These are phyloP conservation scores for Vitis hybrid DNA, from an alignment of 177 flowering plant genomes.

Conservation along the genomic window DNA sequence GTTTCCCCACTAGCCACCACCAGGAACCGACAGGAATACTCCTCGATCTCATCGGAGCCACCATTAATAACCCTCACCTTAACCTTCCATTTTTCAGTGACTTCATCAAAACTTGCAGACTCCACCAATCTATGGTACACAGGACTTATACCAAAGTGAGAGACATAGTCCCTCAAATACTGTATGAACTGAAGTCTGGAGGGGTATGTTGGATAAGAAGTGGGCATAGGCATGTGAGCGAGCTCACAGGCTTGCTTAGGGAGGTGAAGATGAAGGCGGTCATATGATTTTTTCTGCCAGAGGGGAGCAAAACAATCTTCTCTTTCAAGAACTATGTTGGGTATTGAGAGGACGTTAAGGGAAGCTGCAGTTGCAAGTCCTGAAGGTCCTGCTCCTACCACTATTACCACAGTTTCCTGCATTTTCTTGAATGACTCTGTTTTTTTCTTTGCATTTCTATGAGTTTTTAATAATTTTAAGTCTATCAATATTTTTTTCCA, in stretches of 20 bases:
- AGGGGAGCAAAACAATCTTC: conserved; percentile 69
- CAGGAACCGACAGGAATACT: conserved; percentile 44
- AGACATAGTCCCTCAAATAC: conserved; percentile 60
- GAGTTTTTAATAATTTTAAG: too few relatives aligned
- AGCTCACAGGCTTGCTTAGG: conserved; percentile 59
- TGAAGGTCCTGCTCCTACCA: conserved; percentile 77
- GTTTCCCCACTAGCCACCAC: conserved; percentile 81
- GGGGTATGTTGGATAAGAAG: conserved; percentile 33
- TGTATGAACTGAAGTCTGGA: conserved; percentile 40
- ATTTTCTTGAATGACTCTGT: background rate
- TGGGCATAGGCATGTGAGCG: conserved; percentile 52
- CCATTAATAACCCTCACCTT: conserved; percentile 25
- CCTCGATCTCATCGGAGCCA: conserved; percentile 26
- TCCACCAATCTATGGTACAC: conserved; percentile 39
- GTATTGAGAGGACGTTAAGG: conserved; percentile 40
- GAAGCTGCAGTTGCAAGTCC: conserved; percentile 73
- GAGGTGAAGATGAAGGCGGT: conserved; percentile 72
- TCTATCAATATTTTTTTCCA: too few relatives aligned
- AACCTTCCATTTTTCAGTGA: conserved; percentile 36
- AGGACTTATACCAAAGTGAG: conserved; percentile 50
- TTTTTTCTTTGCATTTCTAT: too few relatives aligned
- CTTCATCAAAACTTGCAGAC: conserved; percentile 39
- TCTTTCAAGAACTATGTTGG: conserved; percentile 60
- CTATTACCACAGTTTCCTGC: conserved; percentile 30
- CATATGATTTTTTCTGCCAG: conserved; percentile 61